Evolutionary conservation across 495 filamentous ascomycete species (phyloP).

Genomic region (Daldinia decipiens): DNA sequence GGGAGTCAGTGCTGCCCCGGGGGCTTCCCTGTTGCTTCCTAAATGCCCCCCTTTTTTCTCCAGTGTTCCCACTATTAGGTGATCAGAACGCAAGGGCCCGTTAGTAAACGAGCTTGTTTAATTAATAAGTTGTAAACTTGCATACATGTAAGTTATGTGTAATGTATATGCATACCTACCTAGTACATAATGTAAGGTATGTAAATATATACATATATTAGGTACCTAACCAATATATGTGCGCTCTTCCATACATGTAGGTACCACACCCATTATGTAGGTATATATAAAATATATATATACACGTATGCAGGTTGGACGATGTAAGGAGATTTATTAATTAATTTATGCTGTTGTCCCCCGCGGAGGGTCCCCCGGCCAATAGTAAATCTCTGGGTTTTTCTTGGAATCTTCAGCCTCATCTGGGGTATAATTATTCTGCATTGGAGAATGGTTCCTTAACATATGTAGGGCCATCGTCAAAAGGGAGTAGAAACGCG

Average conservation of each 20-base stretch:
- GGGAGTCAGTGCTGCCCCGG: constrained; percentile 32
- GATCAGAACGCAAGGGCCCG: not conserved
- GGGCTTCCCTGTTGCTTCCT: not conserved
- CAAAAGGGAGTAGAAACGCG: not conserved
- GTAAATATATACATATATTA: too few species aligned
- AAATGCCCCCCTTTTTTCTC: too few species aligned
- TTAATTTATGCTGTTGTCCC: constrained; percentile 20
- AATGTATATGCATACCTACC: too few species aligned
- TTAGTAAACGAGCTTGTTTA: not conserved
- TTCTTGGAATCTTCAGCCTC: constrained; percentile 36
- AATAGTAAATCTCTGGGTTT: constrained; percentile 4
- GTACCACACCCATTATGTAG: not conserved
- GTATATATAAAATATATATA: constrained; percentile 3
- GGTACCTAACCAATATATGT: too few species aligned
- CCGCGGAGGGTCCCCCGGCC: constrained; percentile 26
- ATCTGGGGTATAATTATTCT: constrained; percentile 25
- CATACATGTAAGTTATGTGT: not conserved
- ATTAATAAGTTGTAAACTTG: not conserved
- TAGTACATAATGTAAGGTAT: too few species aligned
- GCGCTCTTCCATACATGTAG: not conserved
- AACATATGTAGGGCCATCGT: constrained; percentile 3
- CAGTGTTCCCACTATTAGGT: not conserved
- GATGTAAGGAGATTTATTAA: constrained; percentile 15
- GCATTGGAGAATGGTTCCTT: constrained; percentile 13
- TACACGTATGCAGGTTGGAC: constrained; percentile 3